Percentiles rank a stretch among this genome's conserved stretches.
Conservation (phyloP, 169 alveolate species). For the Toxoplasma gondii region DNA sequence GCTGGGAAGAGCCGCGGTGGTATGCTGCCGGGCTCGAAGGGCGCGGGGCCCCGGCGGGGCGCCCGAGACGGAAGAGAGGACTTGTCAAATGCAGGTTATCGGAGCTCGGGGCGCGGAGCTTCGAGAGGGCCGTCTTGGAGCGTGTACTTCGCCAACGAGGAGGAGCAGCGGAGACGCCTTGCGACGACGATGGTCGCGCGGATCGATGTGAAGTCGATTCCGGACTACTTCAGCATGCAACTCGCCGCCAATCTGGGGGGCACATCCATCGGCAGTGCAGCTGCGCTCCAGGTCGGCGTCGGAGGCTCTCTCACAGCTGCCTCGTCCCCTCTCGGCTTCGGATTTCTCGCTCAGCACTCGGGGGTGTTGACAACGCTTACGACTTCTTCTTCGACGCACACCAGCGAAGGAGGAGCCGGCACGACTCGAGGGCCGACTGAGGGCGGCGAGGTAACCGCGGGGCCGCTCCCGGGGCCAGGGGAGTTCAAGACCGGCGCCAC, state of each 20-base stretch:
- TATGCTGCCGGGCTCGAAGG: background rate
- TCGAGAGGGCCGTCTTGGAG: background rate
- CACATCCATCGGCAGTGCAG: background rate
- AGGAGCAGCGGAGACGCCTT: background rate
- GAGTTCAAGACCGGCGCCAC: no score
- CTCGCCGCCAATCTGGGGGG: conserved; percentile 25
- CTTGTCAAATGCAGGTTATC: background rate
- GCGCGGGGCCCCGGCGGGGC: background rate
- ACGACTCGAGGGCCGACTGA: no score
- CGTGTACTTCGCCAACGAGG: background rate
- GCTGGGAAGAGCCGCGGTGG: background rate
- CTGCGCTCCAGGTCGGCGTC: background rate
- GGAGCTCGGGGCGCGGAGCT: background rate
- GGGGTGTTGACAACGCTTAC: background rate
- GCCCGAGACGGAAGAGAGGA: background rate
- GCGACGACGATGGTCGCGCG: background rate
- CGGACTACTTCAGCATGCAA: conserved; percentile 36
- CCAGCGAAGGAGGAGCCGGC: background rate
- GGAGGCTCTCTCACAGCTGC: background rate
- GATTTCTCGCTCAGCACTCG: background rate
- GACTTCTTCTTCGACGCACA: background rate
- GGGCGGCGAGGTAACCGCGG: no score
- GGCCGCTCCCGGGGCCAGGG: no score
- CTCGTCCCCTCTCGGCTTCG: background rate
- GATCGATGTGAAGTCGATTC: conserved; percentile 10